phyloP scores from a whole-genome alignment of 208 protist species.

The Crithidia mellificae region DNA sequence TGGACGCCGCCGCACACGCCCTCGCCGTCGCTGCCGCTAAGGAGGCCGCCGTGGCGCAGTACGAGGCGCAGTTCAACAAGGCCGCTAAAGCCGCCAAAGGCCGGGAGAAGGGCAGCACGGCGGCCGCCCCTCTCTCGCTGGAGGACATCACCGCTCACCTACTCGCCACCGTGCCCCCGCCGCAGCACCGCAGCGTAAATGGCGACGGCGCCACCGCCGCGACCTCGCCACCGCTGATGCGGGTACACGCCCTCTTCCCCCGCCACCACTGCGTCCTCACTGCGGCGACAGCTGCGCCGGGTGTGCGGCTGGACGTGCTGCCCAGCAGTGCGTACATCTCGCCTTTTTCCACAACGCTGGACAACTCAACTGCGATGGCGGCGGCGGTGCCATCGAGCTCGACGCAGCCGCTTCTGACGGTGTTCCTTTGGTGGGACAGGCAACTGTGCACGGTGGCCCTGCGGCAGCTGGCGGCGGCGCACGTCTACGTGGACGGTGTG shows the following conservation, averaged over 20 bases:
- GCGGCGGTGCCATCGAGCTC: too few species aligned
- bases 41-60: constrained; percentile 53
- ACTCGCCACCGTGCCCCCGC: constrained; percentile 48
- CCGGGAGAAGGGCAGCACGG: constrained; percentile 31
- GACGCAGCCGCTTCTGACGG: too few species aligned
- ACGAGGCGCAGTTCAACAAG: constrained; percentile 45
- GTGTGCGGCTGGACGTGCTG: constrained; percentile 15
- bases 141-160: constrained; percentile 53
- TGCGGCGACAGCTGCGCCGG: constrained; percentile 4
- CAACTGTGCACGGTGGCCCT: constrained; percentile 28
- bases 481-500: constrained; percentile 51
- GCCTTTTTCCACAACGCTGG: neutral
- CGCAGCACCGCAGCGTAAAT: constrained; percentile 12
- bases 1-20: constrained; percentile 41
- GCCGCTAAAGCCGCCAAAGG: constrained; percentile 22
- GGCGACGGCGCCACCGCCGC: constrained; percentile 5
- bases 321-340: constrained; percentile 4
- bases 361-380: too few species aligned
- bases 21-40: constrained; percentile 51
- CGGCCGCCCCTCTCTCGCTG: constrained; percentile 45
- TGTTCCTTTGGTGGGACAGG: constrained; percentile 27
- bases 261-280: constrained; percentile 21
- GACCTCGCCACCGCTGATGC: constrained; percentile 20
- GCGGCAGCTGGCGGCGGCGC: constrained; percentile 24
- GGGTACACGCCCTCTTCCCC: constrained; percentile 18